phyloP scores from a whole-genome alignment of 441 rosid species.

The Mallotus japonicus region DNA sequence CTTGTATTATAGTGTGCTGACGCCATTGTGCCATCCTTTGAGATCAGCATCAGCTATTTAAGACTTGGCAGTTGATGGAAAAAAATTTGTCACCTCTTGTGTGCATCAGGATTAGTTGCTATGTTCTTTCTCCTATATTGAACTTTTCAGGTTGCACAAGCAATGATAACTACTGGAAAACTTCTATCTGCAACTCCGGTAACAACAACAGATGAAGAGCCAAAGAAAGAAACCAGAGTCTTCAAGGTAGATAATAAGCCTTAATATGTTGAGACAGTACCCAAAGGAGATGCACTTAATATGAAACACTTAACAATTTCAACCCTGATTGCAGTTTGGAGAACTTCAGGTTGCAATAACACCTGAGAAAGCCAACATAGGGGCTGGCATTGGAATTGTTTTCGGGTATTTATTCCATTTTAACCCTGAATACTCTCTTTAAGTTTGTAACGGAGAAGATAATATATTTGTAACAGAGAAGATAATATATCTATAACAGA shows the following conservation, averaged over 20 bases:
- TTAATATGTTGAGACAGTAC: constrained; percentile 10
- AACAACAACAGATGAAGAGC: constrained; percentile 38
- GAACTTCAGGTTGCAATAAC: constrained; percentile 82
- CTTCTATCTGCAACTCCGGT: constrained; percentile 48
- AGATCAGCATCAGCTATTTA: background rate
- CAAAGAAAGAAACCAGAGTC: constrained; percentile 49
- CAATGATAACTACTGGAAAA: constrained; percentile 66
- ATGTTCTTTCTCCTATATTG: background rate
- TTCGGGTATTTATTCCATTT: constrained; percentile 58
- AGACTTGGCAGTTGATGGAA: background rate
- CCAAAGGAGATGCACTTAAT: constrained; percentile 7
- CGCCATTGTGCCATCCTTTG: background rate
- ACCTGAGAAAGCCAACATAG: constrained; percentile 67
- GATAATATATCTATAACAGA: no score
- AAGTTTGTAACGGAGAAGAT: background rate
- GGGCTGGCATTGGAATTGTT: constrained; percentile 62
- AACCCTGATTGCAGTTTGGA: constrained; percentile 66
- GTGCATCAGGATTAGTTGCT: constrained; percentile 4
- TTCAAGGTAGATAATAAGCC: constrained; percentile 54
- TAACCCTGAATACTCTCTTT: constrained; percentile 13
- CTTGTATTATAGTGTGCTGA: background rate
- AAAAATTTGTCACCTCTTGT: background rate
- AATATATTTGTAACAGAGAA: background rate
- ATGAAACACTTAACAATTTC: background rate
- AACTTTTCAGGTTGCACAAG: constrained; percentile 70